Evolutionary conservation across 805 yeast genomes (phyloP).

Genomic region (Yamadazyma scolyti): DNA sequence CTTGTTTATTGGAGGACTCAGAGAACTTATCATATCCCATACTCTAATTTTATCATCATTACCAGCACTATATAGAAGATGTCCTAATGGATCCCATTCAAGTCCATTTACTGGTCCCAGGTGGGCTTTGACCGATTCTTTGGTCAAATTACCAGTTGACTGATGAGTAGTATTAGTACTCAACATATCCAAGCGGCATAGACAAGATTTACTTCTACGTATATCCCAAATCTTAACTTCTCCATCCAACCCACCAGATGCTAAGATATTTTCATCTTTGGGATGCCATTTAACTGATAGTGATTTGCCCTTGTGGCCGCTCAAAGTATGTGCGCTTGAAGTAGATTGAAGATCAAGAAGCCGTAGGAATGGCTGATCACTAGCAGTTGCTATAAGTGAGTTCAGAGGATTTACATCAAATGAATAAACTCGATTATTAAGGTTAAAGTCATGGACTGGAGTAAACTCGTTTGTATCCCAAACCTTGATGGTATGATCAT

Average conservation of each 20-base stretch:
- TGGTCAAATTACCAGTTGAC: constrained; percentile 21
- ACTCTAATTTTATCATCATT: constrained; percentile 75
- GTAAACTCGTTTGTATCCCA: constrained; percentile 74
- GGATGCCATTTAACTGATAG: constrained; percentile 77
- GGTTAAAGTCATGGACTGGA: constrained; percentile 63
- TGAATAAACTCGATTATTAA: constrained; percentile 61
- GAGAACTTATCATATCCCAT: constrained; percentile 58
- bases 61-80: constrained; percentile 62
- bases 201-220: constrained; percentile 60
- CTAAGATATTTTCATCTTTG: constrained; percentile 51
- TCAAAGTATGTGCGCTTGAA: constrained; percentile 67
- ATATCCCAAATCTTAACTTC: constrained; percentile 84
- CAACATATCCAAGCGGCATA: constrained; percentile 59
- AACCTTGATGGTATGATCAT: constrained; percentile 68
- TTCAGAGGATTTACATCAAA: constrained; percentile 50
- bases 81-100: constrained; percentile 68
- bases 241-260: constrained; percentile 82
- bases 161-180: constrained; percentile 28
- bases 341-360: constrained; percentile 71
- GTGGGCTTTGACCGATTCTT: constrained; percentile 58
- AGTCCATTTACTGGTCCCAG: constrained; percentile 76
- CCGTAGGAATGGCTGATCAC: constrained; percentile 66
- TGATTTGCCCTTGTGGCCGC: constrained; percentile 57
- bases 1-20: constrained; percentile 49
- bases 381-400: constrained; percentile 67